A percentile compares a stretch with the other conserved stretches of the same genome.
These are phyloP conservation scores for Starmera quercuum DNA, from an alignment of 805 yeast species.

Conservation along the genomic window DNA sequence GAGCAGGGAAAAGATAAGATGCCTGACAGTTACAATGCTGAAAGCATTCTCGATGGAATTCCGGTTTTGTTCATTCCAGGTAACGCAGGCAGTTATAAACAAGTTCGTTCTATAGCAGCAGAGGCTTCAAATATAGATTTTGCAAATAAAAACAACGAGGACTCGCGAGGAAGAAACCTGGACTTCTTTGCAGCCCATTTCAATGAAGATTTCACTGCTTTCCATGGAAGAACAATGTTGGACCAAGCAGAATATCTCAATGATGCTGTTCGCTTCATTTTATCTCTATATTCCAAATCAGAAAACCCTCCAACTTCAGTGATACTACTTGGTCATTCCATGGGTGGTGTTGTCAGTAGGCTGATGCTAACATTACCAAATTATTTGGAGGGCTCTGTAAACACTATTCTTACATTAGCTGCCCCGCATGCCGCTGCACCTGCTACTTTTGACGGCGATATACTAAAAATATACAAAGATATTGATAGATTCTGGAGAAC, in stretches of 20 bases:
- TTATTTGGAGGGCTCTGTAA: constrained; percentile 63
- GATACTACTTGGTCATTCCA: constrained; percentile 81
- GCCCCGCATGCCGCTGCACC: constrained; percentile 94
- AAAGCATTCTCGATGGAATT: constrained; percentile 47
- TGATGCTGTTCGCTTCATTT: constrained; percentile 75
- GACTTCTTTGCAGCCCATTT: constrained; percentile 92
- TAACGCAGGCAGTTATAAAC: constrained; percentile 91
- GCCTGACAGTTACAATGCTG: constrained; percentile 35
- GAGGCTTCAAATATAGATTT: constrained; percentile 53
- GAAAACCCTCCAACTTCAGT: constrained; percentile 55
- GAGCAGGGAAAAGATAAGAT: constrained; percentile 65
- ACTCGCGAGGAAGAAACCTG: constrained; percentile 35
- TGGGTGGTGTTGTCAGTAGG: constrained; percentile 96
- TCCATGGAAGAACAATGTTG: constrained; percentile 86
- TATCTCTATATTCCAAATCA: constrained; percentile 48
- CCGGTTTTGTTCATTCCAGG: constrained; percentile 96
- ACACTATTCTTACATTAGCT: constrained; percentile 77
- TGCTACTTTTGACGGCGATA: constrained; percentile 85
- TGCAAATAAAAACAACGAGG: constrained; percentile 22
- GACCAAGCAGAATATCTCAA: constrained; percentile 92
- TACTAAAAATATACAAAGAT: constrained; percentile 63
- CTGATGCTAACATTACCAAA: constrained; percentile 76
- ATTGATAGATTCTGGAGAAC: constrained; percentile 77
- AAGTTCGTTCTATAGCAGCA: constrained; percentile 88
- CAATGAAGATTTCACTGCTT: constrained; percentile 93